Base-by-base conservation (phyloP, 2,329 filamentous ascomycete genomes). In the Phialemoniopsis sp. region DNA sequence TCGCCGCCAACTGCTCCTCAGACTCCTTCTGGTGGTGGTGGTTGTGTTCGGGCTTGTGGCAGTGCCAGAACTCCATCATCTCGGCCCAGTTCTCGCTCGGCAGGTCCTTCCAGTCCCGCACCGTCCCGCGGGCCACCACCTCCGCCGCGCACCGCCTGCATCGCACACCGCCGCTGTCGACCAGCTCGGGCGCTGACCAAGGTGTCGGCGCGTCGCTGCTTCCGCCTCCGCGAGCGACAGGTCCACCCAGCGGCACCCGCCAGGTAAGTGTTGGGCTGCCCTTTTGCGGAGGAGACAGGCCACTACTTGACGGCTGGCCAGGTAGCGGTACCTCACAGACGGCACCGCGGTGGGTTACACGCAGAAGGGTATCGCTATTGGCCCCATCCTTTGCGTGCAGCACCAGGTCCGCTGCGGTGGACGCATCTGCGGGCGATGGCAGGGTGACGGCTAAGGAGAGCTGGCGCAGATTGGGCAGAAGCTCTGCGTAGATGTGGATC, bases 1-100 rank as follows among this genome's bases (percentile, higher is more conserved):
- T 85, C 10, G 72, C 66, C 28, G 75, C 69, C 13, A 79, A 68
- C 34, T 63, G 60, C n/a, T 74, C 64, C 16, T 73, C 53, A 21
- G 69, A 45, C 1, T 53, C 51, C 56, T 52, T 53, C 13, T 32
- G 45, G 36, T 68, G 58, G n/a, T 56, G 52, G 10, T 70, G 63
- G 40, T 80, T 70, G 44, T 82, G 73, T 30, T 70, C 62, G 2
- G 94, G 93, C 62, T 97, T 97, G 62, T 98, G 93, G 55, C 93
- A 98, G 62, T 98, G 94, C 93, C 93, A 98, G 51, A 98, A 95
- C 60, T 98, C 94, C 93, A 98, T 98, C 90, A 98, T 95, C 66
- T 98, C 93, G 1, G 93, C 94, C 93, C 93, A 98, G 55, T 95
- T 91, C 52, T 95, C 89, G 55, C 89, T 95, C 0, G 93, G 93